Base-by-base conservation (phyloP, 148 eudicot species). In the Beta vulgaris region DNA sequence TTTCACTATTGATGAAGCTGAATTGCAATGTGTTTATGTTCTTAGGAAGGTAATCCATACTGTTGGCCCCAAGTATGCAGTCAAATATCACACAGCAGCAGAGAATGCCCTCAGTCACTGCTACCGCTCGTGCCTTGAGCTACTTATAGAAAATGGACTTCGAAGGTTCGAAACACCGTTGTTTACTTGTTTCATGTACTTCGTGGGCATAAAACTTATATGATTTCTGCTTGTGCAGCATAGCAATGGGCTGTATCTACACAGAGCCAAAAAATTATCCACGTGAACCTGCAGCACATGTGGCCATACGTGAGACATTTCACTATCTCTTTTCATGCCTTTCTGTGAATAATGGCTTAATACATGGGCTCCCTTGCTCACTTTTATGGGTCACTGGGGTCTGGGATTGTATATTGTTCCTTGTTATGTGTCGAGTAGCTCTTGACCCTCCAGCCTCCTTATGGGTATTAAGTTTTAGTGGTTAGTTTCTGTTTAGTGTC, bases 241-340 rank as follows among this genome's bases (percentile, higher is more conserved):
- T 96, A 82, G 98, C 99, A 69, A 84, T 86, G 89, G 97, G 98
- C 64, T 92, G 98, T 73, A 92, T 96, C 67, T 92, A 96, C 77
- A 87, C 94, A 58, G 98, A 96, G 69, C 82, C 98, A 71, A 96
- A 96, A 81, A 92, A 87, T 62, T 96, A 96, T 82, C 99, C 99
- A 68, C 97, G 99, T 83, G 99, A 96, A 87, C 98, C 99, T 69
- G 99, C 98, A 57, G 98, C 99, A 23, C 99, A 96, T 77, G 98
- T 96, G 79, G 99, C 99, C 73, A 96, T 92, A 80, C 87, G 99
- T 96, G 73, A 87, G 97, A 69, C 53, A 40, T 77, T 73, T 70
- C 78, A 28, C 69, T 15, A 9, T n/a, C n/a, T 4, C n/a, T 61
- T 46, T 59, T 21, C 72, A n/a, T 49, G 60, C 34, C 11, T 71